phyloP scores from a whole-genome alignment of 331 rosid species.

The Telfairia occidentalis region DNA sequence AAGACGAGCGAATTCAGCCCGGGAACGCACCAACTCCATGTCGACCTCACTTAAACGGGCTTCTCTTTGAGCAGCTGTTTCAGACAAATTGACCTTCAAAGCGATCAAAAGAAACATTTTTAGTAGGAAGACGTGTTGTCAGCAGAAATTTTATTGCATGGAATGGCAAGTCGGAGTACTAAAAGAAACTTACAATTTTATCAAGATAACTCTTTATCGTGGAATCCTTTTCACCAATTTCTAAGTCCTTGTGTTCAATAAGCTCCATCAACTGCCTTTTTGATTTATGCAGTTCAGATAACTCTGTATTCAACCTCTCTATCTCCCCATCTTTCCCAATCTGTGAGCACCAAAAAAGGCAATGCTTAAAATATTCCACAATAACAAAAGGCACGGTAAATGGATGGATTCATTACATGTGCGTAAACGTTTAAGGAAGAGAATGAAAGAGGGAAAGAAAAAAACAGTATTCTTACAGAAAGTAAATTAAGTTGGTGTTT shows the following conservation, averaged over 20 bases:
- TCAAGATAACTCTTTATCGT: conserved; percentile 67
- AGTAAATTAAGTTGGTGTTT: conserved; percentile 52
- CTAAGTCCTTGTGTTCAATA: conserved; percentile 59
- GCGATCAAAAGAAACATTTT: not conserved
- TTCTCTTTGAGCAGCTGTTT: conserved; percentile 69
- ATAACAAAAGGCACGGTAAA: not conserved
- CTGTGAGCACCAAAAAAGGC: conserved; percentile 26
- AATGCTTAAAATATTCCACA: not conserved
- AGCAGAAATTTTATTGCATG: not conserved
- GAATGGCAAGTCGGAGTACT: not conserved
- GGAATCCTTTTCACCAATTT: conserved; percentile 65
- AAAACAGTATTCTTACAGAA: conserved; percentile 26
- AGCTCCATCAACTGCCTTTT: conserved; percentile 72
- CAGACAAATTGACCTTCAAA: conserved; percentile 44
- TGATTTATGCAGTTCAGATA: conserved; percentile 64
- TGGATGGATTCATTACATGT: not conserved
- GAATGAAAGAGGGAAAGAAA: not conserved
- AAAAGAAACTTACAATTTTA: conserved; percentile 54
- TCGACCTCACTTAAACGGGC: conserved; percentile 56
- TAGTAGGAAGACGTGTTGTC: not conserved
- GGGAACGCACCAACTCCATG: conserved; percentile 55
- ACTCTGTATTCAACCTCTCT: conserved; percentile 66
- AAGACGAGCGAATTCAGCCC: conserved; percentile 52
- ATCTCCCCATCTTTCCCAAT: conserved; percentile 80
- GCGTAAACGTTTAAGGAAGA: not conserved